phyloP scores from a whole-genome alignment of 2,329 filamentous ascomycete species.

The Fusarium avenaceum region DNA sequence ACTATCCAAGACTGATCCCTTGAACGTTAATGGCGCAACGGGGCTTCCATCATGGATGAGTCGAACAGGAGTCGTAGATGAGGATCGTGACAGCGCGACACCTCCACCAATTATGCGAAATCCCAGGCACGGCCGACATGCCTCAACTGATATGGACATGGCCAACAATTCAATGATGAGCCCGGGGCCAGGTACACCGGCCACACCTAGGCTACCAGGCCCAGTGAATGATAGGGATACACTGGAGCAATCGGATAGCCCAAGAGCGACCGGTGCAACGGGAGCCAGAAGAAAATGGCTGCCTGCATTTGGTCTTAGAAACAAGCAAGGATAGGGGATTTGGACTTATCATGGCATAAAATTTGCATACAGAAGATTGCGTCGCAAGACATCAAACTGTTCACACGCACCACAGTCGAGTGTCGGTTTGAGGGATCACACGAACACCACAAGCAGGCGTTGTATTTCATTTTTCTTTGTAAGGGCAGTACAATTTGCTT shows the following conservation, averaged over 20 bases:
- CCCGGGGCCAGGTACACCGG: slow-evolving; percentile 36
- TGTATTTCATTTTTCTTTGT: slow-evolving; percentile 40
- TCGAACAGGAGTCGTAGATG: slow-evolving; percentile 54
- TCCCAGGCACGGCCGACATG: slow-evolving; percentile 51
- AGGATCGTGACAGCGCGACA: slow-evolving; percentile 64
- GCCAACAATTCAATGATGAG: slow-evolving; percentile 20
- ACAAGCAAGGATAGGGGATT: slow-evolving; percentile 47
- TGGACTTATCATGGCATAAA: slow-evolving; percentile 34
- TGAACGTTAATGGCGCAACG: slow-evolving; percentile 48
- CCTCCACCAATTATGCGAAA: slow-evolving; percentile 69
- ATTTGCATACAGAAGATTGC: slow-evolving; percentile 21
- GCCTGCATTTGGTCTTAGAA: slow-evolving; percentile 51
- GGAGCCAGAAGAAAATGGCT: slow-evolving; percentile 56
- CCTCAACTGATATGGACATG: slow-evolving; percentile 43
- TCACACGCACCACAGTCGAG: slow-evolving; percentile 18
- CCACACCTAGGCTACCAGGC: slow-evolving; percentile 36
- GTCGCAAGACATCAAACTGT: slow-evolving; percentile 22
- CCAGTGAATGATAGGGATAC: slow-evolving; percentile 19
- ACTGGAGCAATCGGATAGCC: slow-evolving; percentile 37
- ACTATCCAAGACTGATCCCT: slow-evolving; percentile 26
- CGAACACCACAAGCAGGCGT: slow-evolving; percentile 33
- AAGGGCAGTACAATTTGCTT: slow-evolving; percentile 25
- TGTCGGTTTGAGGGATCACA: slow-evolving; percentile 4
- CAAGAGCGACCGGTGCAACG: slow-evolving; percentile 38
- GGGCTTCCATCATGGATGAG: slow-evolving; percentile 59